phyloP scores from a whole-genome alignment of 1,284 basidiomycete species.

The Bondarzewia mesenterica region DNA sequence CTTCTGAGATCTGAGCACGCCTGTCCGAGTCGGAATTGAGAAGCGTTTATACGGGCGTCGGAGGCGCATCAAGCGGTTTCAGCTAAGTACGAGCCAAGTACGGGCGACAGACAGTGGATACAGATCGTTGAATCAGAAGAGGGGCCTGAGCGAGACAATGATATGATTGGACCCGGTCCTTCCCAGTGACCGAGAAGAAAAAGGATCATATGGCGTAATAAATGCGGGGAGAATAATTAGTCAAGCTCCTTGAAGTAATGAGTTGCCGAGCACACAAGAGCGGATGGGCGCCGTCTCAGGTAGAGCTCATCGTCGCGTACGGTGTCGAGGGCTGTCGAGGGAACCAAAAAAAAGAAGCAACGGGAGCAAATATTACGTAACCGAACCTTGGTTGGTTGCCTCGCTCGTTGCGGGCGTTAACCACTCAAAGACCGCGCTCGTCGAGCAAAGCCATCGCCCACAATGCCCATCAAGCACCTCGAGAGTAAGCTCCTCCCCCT shows the following conservation, averaged over 20 bases:
- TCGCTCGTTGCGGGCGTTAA: slow-evolving; percentile 2
- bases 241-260: no score
- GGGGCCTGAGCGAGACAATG: no score
- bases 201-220: background rate
- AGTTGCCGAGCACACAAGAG: no score
- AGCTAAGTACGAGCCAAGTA: background rate
- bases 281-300: no score
- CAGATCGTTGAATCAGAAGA: no score
- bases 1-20: background rate
- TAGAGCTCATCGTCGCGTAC: no score
- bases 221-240: no score
- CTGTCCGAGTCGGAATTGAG: background rate
- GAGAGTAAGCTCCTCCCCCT: slow-evolving; percentile 32
- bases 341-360: no score
- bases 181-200: background rate
- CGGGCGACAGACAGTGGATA: no score
- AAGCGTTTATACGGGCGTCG: background rate
- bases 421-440: slow-evolving; percentile 2
- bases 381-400: slow-evolving; percentile 6
- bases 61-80: background rate
- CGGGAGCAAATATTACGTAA: background rate
- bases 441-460: slow-evolving; percentile 6
- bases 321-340: no score
- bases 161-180: no score
- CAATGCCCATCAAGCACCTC: slow-evolving; percentile 47